Percentiles rank a stretch among this genome's conserved stretches.
These are phyloP conservation scores for Sarocladiaceae sp. DNA, from an alignment of 2,329 filamentous ascomycete genomes.

Conservation along the genomic window DNA sequence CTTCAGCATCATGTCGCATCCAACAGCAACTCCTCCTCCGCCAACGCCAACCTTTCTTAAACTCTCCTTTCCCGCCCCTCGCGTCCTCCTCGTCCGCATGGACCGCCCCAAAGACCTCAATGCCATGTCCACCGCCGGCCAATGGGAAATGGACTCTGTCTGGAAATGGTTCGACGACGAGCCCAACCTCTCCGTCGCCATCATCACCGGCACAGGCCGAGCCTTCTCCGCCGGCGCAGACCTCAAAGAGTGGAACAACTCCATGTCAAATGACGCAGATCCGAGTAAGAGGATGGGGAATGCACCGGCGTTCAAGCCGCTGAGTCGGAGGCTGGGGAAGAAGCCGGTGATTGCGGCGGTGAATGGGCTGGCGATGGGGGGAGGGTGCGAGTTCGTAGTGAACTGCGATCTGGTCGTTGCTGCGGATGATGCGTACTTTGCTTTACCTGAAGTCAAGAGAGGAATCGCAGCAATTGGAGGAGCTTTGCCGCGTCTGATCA, in stretches of 20 bases:
- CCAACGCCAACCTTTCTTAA: constrained; percentile 10
- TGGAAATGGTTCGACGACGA: constrained; percentile 45
- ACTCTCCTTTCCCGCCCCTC: constrained; percentile 38
- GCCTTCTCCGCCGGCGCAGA: constrained; percentile 47
- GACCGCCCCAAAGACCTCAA: constrained; percentile 43
- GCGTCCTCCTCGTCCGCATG: constrained; percentile 46
- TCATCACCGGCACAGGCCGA: constrained; percentile 42
- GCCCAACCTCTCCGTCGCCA: constrained; percentile 35
- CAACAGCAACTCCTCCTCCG: constrained; percentile 10
- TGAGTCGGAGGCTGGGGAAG: constrained; percentile 45
- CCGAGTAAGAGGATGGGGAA: constrained; percentile 14
- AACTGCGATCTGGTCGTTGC: constrained; percentile 47
- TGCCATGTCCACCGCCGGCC: constrained; percentile 30
- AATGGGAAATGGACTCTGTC: constrained; percentile 39
- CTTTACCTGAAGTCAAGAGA: constrained; percentile 44
- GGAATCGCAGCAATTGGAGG: constrained; percentile 44
- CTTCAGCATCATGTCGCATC: neutral
- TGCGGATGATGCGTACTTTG: constrained; percentile 39
- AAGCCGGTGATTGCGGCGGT: constrained; percentile 52
- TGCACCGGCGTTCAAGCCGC: constrained; percentile 31
- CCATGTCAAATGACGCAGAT: constrained; percentile 9
- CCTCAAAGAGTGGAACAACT: constrained; percentile 41
- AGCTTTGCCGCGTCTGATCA: constrained; percentile 41
- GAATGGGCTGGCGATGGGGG: constrained; percentile 47
- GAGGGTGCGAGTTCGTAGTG: constrained; percentile 47